Base-by-base conservation (phyloP, 345 rosid species). In the Nephelium lappaceum region DNA sequence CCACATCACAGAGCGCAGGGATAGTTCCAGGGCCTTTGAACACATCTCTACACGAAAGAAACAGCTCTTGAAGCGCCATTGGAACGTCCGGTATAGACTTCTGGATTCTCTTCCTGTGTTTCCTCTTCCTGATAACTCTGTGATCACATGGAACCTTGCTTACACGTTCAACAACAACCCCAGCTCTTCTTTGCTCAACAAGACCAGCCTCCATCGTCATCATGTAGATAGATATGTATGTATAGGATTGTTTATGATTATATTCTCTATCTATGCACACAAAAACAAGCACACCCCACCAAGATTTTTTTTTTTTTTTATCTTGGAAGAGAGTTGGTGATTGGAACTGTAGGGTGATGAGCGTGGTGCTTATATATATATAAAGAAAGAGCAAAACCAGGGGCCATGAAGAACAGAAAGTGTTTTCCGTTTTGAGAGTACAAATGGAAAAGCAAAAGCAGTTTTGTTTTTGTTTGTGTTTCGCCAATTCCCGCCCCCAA, bases 21-120 rank as follows among this genome's bases (percentile, higher is more conserved):
- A 88, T 90, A 38, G 84, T 79, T 69, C 85, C 90, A 66, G 87
- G 87, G 73, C 92, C 92, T 77, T 78, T 85, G 82, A 92, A 92
- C 8, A 89, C 80, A 11, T 89, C 72, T 53, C 38, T 77, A 53
- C 97, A 89, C 0, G 87, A 74, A 79, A 64, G 81, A 78, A 81
- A 91, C 18, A 92, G 89, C 36, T 84, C 68, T 81, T 87, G 97
- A 80, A 91, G 72, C 7, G 65, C 83, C 65, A 5, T 53, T 12
- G 88, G 67, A 47, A 27, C 75, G 45, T 67, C n/a, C 0, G 63
- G 67, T 31, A 71, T n/a, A 23, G 36, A 11, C 47, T 36, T 61
- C 49, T 53, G 38, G 16, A 23, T 58, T 69, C 16, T 80, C 39
- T 47, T 76, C 55, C 18, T 84, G 67, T 63, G 70, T 65, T 74